Evolutionary conservation across 2,329 filamentous ascomycete species (phyloP).

Genomic region (Cercospora sojina): DNA sequence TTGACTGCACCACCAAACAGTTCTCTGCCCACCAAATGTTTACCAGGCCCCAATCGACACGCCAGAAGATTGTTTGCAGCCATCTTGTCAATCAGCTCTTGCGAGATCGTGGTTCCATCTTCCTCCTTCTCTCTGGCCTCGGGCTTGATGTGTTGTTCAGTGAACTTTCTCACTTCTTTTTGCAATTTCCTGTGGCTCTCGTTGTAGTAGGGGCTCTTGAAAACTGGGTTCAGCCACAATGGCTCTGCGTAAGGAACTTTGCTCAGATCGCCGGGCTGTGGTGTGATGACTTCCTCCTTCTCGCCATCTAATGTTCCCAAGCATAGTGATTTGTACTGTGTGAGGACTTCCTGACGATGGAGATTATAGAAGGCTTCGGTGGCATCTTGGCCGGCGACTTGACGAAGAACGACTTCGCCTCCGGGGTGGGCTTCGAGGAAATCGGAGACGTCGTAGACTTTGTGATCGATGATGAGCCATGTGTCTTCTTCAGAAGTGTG

Average conservation of each 20-base stretch:
- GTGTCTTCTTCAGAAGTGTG: conserved; percentile 74
- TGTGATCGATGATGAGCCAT: conserved; percentile 83
- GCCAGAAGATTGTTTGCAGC: conserved; percentile 70
- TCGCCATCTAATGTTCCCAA: conserved; percentile 75
- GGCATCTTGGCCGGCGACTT: conserved; percentile 79
- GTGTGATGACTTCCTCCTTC: conserved; percentile 69
- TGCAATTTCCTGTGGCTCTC: conserved; percentile 70
- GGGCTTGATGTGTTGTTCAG: conserved; percentile 67
- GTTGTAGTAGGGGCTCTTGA: conserved; percentile 77
- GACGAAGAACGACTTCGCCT: conserved; percentile 73
- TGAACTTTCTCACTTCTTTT: conserved; percentile 69
- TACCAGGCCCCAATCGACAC: conserved; percentile 80
- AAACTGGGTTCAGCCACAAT: conserved; percentile 74
- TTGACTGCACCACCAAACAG: conserved; percentile 69
- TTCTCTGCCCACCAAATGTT: conserved; percentile 71
- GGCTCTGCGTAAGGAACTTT: conserved; percentile 81
- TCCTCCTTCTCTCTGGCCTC: conserved; percentile 75
- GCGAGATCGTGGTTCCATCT: conserved; percentile 67
- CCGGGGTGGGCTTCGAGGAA: conserved; percentile 84
- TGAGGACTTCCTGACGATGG: conserved; percentile 83
- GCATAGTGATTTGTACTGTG: conserved; percentile 72
- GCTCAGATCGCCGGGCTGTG: conserved; percentile 69
- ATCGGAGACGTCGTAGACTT: conserved; percentile 82
- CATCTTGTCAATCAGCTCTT: conserved; percentile 75
- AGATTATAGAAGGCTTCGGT: conserved; percentile 88